Evolutionary conservation across 139 green algal species (phyloP), one percentile per base, ranked within the genome.

Genomic region (Picochlorum sp.): DNA sequence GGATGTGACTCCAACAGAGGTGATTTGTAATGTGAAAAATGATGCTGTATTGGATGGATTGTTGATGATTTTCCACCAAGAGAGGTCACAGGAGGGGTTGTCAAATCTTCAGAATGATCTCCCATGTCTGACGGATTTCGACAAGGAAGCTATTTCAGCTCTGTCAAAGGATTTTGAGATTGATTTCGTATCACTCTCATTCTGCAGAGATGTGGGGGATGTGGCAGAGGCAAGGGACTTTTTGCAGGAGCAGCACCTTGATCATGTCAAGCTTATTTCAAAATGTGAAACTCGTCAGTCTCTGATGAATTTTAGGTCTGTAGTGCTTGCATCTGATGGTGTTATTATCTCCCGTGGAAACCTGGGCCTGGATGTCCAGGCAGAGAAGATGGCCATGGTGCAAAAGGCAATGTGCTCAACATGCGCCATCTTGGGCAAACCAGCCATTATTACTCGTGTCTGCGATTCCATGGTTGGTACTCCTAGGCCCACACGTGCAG

Each of bases 371-470:
- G 89, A 96, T 64, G 83, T 88, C 57, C 68, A 80, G 18, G n/a
- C 85, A 0, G 89, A 96, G 74, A 95, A 95, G 79, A 92, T 95
- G 79, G 83, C 86, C n/a, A 79, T 93, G 51, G 77, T 94, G 2
- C 81, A 87, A 63, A 87, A 87, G 73, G 64, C 69, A 11, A 66
- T 86, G 63, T 69, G 79, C 21, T 50, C 61, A 57, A 76, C 79
- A 16, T 95, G 87, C 78, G 92, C 92, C 79, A 65, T 92, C 54
- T 74, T 94, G 44, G 89, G 89, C 63, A 95, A 95, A 78, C 89
- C 90, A 2, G 75, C 79, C 13, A 56, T 96, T 24, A 81, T 95
- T 62, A 95, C 90, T 5, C 80, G 90, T 51, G 82, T 96, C 55
- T 84, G 94, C 4, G 89, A 95, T 79, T 90, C 90, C 59, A 96